Evolutionary conservation across 257 asterid genomes (phyloP).

Genomic region (Solanum tarapatanum): DNA sequence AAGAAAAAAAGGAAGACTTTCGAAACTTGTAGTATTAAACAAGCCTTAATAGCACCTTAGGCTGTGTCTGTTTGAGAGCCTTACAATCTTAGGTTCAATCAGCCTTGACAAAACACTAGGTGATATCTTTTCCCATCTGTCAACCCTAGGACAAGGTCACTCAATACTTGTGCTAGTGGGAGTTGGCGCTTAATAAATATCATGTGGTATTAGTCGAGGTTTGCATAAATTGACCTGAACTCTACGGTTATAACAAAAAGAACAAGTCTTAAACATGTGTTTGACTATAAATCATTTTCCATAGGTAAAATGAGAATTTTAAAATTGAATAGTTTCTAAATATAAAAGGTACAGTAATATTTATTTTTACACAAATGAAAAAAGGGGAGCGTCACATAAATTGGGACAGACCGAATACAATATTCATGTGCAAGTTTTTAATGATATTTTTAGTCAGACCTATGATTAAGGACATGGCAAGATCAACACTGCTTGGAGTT

Average conservation of each 20-base stretch:
- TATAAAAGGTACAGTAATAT: no score
- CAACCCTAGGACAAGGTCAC: neutral
- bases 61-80: neutral
- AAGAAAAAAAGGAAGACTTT: neutral
- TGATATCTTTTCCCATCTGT: neutral
- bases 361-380: neutral
- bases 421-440: neutral
- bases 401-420: neutral
- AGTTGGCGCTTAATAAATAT: neutral
- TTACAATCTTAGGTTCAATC: rapidly evolving
- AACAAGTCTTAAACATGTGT: neutral
- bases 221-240: neutral
- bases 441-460: neutral
- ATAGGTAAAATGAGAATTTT: no score
- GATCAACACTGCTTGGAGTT: conserved; percentile 5
- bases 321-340: neutral
- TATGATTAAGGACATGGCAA: conserved; percentile 16
- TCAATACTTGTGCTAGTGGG: no score
- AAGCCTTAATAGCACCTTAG: neutral
- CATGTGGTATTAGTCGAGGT: neutral
- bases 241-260: neutral
- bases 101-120: neutral
- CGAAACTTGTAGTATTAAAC: neutral
- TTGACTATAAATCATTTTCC: neutral
- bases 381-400: neutral